These are phyloP conservation scores for Fragaria ananassa DNA, from an alignment of 306 rosid species.

Conservation along the genomic window DNA sequence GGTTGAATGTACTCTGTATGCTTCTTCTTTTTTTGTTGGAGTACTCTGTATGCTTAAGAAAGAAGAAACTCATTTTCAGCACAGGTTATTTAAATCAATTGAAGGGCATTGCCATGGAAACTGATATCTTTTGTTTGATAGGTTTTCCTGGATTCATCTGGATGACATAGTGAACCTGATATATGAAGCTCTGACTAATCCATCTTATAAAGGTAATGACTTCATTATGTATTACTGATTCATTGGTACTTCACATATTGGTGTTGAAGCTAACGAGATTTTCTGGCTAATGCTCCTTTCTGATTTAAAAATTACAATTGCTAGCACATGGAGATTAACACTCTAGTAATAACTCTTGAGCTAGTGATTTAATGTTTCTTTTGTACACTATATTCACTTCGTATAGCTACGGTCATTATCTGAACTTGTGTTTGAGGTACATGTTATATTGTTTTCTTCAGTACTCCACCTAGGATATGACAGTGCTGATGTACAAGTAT, in stretches of 20 bases:
- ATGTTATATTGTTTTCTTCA: neutral
- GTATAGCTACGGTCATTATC: neutral
- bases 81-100: neutral
- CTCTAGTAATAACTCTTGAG: neutral
- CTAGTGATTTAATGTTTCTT: neutral
- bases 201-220: conserved; percentile 71
- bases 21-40: no score
- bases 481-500: neutral
- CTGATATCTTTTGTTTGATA: conserved; percentile 24
- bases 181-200: conserved; percentile 83
- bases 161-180: conserved; percentile 88
- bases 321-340: neutral
- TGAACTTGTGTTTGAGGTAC: neutral
- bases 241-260: neutral
- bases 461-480: neutral
- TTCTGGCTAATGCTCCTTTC: neutral
- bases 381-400: neutral
- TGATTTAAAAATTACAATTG: neutral
- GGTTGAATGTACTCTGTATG: neutral
- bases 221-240: conserved; percentile 7
- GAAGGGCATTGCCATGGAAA: neutral
- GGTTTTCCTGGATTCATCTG: conserved; percentile 99
- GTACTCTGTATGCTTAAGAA: neutral
- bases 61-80: neutral
- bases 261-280: neutral